Conservation (phyloP, 108 stramenopile species). For the Fragilaria crotonensis region DNA sequence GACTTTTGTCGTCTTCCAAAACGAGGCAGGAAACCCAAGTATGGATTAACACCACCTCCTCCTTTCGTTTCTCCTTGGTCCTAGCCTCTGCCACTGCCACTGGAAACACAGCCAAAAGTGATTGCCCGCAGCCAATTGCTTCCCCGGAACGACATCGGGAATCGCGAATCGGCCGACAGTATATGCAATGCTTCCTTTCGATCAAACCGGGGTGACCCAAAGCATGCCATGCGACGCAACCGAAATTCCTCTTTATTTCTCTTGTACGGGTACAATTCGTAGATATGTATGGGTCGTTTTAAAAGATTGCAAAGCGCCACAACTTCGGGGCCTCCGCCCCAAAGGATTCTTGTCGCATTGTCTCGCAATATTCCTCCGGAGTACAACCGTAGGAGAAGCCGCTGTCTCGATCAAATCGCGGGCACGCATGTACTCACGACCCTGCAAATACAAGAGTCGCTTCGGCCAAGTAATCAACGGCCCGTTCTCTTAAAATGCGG, state of each 20-base stretch:
- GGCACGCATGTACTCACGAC: slow-evolving; percentile 63
- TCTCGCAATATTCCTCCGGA: slow-evolving; percentile 73
- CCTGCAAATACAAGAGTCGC: slow-evolving; percentile 74
- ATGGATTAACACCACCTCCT: neutral
- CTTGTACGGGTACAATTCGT: slow-evolving; percentile 44
- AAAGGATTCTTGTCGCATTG: slow-evolving; percentile 86
- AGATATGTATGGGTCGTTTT: slow-evolving; percentile 91
- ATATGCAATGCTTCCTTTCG: slow-evolving; percentile 64
- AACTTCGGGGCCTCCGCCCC: slow-evolving; percentile 97
- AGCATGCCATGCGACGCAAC: slow-evolving; percentile 87
- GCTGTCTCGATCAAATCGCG: slow-evolving; percentile 71
- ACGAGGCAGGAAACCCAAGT: neutral
- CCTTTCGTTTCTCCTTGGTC: neutral
- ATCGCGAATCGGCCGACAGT: slow-evolving; percentile 75
- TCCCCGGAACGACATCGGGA: slow-evolving; percentile 81
- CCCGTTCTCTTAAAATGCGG: slow-evolving; percentile 29
- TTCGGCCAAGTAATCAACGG: slow-evolving; percentile 40
- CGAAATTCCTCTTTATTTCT: slow-evolving; percentile 35
- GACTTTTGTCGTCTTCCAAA: too few relatives aligned
- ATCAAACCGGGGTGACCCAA: slow-evolving; percentile 89
- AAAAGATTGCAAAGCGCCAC: slow-evolving; percentile 90
- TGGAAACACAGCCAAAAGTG: slow-evolving; percentile 92
- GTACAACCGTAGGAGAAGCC: slow-evolving; percentile 76
- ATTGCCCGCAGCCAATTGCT: slow-evolving; percentile 71
- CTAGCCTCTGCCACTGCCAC: slow-evolving; percentile 3